A percentile compares a stretch with the other conserved stretches of the same genome.
phyloP scores from a whole-genome alignment of 257 asterid genomes.

The Plantago ovata region DNA sequence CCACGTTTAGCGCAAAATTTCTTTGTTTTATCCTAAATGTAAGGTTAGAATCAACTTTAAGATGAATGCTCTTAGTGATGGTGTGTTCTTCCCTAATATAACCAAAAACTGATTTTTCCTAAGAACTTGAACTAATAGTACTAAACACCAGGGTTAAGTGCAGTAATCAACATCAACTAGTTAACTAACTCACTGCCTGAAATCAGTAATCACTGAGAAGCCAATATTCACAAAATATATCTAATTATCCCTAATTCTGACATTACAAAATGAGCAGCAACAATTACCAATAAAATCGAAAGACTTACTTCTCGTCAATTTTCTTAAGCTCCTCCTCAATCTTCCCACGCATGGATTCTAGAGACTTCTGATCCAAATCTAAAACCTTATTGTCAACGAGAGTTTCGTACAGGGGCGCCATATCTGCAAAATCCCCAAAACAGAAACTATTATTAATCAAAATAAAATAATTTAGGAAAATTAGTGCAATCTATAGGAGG shows the following conservation, averaged over 20 bases:
- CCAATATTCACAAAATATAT: neutral
- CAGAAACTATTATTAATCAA: neutral
- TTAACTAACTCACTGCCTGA: too few species aligned
- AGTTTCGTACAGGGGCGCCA: constrained; percentile 81
- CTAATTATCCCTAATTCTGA: neutral
- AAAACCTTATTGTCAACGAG: constrained; percentile 54
- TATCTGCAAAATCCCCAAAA: constrained; percentile 35
- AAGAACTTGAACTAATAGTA: too few species aligned
- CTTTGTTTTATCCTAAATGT: too few species aligned
- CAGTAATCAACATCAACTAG: too few species aligned
- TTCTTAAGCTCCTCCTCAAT: constrained; percentile 63
- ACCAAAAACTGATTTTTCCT: too few species aligned
- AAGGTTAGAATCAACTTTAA: too few species aligned
- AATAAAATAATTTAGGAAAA: neutral
- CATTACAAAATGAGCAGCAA: neutral
- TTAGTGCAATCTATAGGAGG: neutral
- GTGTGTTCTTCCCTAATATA: too few species aligned
- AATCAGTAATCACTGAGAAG: too few species aligned
- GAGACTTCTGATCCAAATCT: constrained; percentile 64
- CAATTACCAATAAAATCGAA: neutral
- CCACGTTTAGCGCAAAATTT: too few species aligned
- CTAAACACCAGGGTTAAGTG: too few species aligned
- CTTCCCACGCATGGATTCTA: constrained; percentile 66
- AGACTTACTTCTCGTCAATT: constrained; percentile 70
- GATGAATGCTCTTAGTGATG: too few species aligned